These are phyloP conservation scores for Zopfochytrium polystomum DNA, from an alignment of 371 early-diverging fungal species.

Conservation along the genomic window DNA sequence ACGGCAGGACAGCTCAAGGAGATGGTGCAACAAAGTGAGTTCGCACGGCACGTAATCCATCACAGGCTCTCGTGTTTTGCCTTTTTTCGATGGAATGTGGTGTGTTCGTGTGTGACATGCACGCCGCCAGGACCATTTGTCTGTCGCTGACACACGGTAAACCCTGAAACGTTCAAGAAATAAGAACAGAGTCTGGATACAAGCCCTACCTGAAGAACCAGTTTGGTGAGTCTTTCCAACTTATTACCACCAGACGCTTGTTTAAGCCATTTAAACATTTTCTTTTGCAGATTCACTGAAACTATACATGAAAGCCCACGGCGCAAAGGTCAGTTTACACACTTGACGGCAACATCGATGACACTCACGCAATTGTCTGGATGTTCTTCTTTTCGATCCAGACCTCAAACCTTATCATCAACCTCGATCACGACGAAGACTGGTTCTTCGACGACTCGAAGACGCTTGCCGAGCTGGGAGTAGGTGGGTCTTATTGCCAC, in stretches of 20 bases:
- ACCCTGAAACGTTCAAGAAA: constrained; percentile 55
- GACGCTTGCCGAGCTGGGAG: constrained; percentile 58
- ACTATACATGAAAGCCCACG: constrained; percentile 81
- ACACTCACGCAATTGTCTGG: neutral
- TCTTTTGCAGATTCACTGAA: constrained; percentile 79
- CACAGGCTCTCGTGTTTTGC: neutral
- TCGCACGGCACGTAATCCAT: constrained; percentile 3
- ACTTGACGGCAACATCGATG: neutral
- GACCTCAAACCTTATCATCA: constrained; percentile 74
- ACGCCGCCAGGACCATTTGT: too few species aligned
- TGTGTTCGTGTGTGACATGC: neutral
- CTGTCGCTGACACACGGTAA: too few species aligned
- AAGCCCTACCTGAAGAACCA: constrained; percentile 67
- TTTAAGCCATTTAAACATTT: too few species aligned
- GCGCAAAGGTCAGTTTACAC: constrained; percentile 62
- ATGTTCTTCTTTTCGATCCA: constrained; percentile 1
- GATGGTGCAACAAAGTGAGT: constrained; percentile 64
- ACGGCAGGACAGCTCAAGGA: constrained; percentile 70
- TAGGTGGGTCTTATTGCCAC: constrained; percentile 48
- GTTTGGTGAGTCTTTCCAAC: constrained; percentile 59
- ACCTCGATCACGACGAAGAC: constrained; percentile 73
- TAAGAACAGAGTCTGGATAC: constrained; percentile 63
- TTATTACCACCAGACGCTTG: neutral
- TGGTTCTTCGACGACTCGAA: constrained; percentile 63
- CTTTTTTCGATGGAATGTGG: neutral